A percentile compares a stretch with the other conserved stretches of the same genome.
Evolutionary conservation across 2,329 filamentous ascomycete species (phyloP).

Genomic region (Aspergillus niger): DNA sequence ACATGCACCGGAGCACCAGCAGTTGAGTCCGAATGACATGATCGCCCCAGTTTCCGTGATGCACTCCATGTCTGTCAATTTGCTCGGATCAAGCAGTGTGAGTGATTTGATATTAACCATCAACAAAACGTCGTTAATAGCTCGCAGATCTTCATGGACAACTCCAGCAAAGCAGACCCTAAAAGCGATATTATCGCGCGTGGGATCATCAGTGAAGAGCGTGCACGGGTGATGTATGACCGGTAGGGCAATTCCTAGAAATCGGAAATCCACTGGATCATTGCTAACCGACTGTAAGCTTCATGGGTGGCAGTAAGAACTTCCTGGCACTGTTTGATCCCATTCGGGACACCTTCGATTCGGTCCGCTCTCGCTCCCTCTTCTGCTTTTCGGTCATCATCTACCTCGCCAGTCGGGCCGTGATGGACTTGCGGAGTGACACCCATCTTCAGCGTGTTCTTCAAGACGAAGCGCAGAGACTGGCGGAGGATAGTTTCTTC

Average conservation of each 20-base stretch:
- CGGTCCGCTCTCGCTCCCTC: constrained; percentile 37
- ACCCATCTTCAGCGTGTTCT: constrained; percentile 38
- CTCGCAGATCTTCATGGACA: constrained; percentile 35
- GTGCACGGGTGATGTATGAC: constrained; percentile 37
- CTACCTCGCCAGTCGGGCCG: constrained; percentile 38
- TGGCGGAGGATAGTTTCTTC: constrained; percentile 41
- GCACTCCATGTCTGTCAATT: constrained; percentile 41
- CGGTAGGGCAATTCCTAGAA: constrained; percentile 22
- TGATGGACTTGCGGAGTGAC: constrained; percentile 34
- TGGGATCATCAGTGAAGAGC: constrained; percentile 37
- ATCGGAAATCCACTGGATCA: background rate
- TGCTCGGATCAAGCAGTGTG: constrained; percentile 33
- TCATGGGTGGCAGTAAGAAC: constrained; percentile 37
- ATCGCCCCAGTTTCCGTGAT: constrained; percentile 38
- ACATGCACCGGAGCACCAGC: constrained; percentile 34
- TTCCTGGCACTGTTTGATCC: constrained; percentile 38
- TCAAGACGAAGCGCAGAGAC: constrained; percentile 38
- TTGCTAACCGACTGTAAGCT: constrained; percentile 20
- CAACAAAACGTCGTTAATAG: background rate
- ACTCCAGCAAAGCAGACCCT: constrained; percentile 29
- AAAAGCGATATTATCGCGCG: constrained; percentile 34
- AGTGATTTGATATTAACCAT: constrained; percentile 1
- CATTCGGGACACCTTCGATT: constrained; percentile 40
- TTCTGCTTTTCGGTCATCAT: constrained; percentile 42
- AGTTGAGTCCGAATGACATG: constrained; percentile 40